Evolutionary conservation across 2,329 filamentous ascomycete species (phyloP).

Genomic region (Ramularia endophylla): DNA sequence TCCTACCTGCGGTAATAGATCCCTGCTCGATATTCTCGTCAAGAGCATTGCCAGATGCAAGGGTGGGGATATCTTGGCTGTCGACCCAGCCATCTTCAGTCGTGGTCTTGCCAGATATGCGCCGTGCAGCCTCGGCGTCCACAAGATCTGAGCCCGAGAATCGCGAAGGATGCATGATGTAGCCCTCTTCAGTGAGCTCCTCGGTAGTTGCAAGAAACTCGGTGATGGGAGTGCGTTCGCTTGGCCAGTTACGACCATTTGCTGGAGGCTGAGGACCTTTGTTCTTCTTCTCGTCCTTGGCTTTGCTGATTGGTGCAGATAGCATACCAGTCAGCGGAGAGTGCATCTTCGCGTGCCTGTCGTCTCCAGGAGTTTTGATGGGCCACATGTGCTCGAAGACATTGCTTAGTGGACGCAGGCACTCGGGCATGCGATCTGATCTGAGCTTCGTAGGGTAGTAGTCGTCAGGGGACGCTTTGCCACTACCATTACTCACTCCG

Average conservation of each 20-base stretch:
- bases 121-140: slow-evolving; percentile 36
- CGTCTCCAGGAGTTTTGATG: slow-evolving; percentile 79
- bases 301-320: slow-evolving; percentile 64
- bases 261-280: slow-evolving; percentile 56
- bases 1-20: slow-evolving; percentile 74
- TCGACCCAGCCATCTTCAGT: slow-evolving; percentile 71
- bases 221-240: slow-evolving; percentile 75
- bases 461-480: slow-evolving; percentile 40
- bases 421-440: slow-evolving; percentile 35
- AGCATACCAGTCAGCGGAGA: slow-evolving; percentile 84
- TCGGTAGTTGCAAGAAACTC: slow-evolving; percentile 66
- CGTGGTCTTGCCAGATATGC: slow-evolving; percentile 42
- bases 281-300: slow-evolving; percentile 59
- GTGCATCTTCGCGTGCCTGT: slow-evolving; percentile 71
- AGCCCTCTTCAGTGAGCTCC: slow-evolving; percentile 78
- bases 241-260: slow-evolving; percentile 61
- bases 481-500: not conserved
- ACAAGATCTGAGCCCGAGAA: slow-evolving; percentile 36
- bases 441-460: slow-evolving; percentile 44
- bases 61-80: slow-evolving; percentile 55
- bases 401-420: slow-evolving; percentile 60
- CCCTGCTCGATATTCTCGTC: slow-evolving; percentile 69
- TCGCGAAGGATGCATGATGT: slow-evolving; percentile 72
- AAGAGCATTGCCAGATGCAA: slow-evolving; percentile 62
- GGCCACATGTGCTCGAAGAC: slow-evolving; percentile 91